Evolutionary conservation across 495 filamentous ascomycete genomes (phyloP).

Genomic region (Penicillium diatomitis): DNA sequence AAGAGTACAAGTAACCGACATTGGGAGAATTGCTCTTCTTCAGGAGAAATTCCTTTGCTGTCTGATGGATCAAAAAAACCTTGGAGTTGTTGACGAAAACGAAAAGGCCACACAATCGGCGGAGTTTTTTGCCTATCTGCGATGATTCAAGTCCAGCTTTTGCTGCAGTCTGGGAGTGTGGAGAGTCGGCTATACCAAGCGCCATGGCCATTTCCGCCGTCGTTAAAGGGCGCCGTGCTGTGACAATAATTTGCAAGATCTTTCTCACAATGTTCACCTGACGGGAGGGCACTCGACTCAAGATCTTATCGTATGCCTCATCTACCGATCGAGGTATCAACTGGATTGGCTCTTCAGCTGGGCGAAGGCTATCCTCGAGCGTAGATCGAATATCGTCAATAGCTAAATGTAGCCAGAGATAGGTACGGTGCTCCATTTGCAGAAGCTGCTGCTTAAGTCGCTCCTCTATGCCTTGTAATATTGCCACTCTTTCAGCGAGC

Average conservation of each 20-base stretch:
- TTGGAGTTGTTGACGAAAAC: constrained; percentile 26
- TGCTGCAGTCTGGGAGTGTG: constrained; percentile 8
- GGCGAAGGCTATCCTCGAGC: constrained; percentile 12
- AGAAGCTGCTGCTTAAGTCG: constrained; percentile 13
- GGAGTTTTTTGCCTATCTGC: constrained; percentile 14
- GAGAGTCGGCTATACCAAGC: constrained; percentile 15
- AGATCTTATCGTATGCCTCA: constrained; percentile 20
- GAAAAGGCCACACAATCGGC: constrained; percentile 30
- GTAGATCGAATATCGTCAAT: constrained; percentile 14
- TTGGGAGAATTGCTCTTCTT: background rate
- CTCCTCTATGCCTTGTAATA: constrained; percentile 3
- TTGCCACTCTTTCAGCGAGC: constrained; percentile 7
- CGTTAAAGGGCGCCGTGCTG: constrained; percentile 23
- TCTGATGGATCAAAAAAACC: constrained; percentile 29
- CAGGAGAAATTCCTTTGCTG: constrained; percentile 22
- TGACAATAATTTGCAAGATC: constrained; percentile 31
- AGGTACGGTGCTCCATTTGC: constrained; percentile 26
- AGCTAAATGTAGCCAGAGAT: constrained; percentile 26
- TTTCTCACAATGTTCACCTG: constrained; percentile 9
- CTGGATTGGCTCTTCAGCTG: constrained; percentile 7
- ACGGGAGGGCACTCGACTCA: constrained; percentile 10
- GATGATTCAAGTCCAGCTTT: constrained; percentile 16
- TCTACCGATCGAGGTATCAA: constrained; percentile 16
- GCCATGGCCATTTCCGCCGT: constrained; percentile 31
- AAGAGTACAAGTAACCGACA: constrained; percentile 3